Percentiles rank a stretch among this genome's conserved stretches.
phyloP scores from a whole-genome alignment of 306 rosid species.

The Rosa rugosa region DNA sequence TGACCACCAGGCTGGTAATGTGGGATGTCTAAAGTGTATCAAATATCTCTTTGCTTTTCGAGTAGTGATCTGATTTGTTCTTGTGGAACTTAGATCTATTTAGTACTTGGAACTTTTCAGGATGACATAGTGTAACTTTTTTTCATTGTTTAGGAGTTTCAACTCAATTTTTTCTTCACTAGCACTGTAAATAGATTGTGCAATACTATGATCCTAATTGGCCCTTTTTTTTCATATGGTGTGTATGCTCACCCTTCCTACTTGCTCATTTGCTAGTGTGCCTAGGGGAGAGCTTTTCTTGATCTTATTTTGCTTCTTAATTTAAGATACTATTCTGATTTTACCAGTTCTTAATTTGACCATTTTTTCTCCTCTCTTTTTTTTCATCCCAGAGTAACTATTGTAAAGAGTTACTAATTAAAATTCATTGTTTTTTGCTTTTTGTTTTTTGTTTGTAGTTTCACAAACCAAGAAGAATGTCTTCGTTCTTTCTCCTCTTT shows the following conservation, averaged over 20 bases:
- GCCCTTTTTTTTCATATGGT: not conserved
- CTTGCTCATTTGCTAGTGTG: not conserved
- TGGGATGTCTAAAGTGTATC: slow-evolving; percentile 34
- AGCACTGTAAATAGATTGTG: slow-evolving; percentile 63
- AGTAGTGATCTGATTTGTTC: slow-evolving; percentile 46
- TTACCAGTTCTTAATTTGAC: not conserved
- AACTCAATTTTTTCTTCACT: slow-evolving; percentile 24
- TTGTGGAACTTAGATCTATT: slow-evolving; percentile 46
- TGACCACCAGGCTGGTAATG: slow-evolving; percentile 9
- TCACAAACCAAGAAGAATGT: not conserved
- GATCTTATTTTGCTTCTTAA: not conserved
- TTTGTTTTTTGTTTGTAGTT: not conserved
- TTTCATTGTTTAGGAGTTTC: slow-evolving; percentile 19
- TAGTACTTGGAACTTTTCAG: slow-evolving; percentile 42
- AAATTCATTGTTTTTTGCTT: not conserved
- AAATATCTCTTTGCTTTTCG: slow-evolving; percentile 30
- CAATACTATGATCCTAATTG: slow-evolving; percentile 32
- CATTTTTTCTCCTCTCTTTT: not conserved
- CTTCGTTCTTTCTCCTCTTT: not conserved
- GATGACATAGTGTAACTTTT: slow-evolving; percentile 40
- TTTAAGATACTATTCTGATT: not conserved
- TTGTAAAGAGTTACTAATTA: not conserved
- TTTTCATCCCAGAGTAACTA: not conserved
- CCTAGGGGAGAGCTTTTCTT: not conserved
- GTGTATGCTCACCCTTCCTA: not conserved